Evolutionary conservation across 73 alveolate species (phyloP).

Genomic region (Effrenium voratum): DNA sequence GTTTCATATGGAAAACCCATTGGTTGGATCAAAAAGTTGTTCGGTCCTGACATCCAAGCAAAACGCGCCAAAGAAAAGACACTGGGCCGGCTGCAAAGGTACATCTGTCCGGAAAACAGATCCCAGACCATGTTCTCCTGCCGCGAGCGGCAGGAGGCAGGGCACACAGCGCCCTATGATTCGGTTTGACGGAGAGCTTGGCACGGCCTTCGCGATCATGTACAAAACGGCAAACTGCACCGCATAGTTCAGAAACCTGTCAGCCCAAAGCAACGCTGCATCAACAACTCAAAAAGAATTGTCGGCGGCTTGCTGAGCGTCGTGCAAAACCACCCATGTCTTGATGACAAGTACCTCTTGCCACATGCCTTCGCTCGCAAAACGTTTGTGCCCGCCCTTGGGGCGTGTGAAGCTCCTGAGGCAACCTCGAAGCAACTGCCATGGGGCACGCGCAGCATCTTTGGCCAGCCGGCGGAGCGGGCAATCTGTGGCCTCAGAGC

Average conservation of each 20-base stretch:
- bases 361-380: too few relatives aligned
- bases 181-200: not conserved
- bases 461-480: slow-evolving; percentile 88
- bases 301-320: not conserved
- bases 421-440: too few relatives aligned
- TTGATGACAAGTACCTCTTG: slow-evolving; percentile 32
- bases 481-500: slow-evolving; percentile 71
- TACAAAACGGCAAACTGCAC: slow-evolving; percentile 81
- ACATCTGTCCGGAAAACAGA: slow-evolving; percentile 78
- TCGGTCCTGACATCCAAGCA: too few relatives aligned
- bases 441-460: too few relatives aligned
- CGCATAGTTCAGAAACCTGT: slow-evolving; percentile 57
- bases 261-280: not conserved
- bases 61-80: too few relatives aligned
- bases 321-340: not conserved
- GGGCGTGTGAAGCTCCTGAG: too few relatives aligned
- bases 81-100: not conserved
- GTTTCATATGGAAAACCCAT: too few relatives aligned
- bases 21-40: too few relatives aligned
- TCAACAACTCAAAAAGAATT: not conserved
- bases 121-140: slow-evolving; percentile 67
- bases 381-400: too few relatives aligned
- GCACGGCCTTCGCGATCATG: slow-evolving; percentile 44
- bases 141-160: not conserved
- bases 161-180: not conserved